Evolutionary conservation across 306 rosid genomes (phyloP).

Genomic region (Gastrolobium bilobum): DNA sequence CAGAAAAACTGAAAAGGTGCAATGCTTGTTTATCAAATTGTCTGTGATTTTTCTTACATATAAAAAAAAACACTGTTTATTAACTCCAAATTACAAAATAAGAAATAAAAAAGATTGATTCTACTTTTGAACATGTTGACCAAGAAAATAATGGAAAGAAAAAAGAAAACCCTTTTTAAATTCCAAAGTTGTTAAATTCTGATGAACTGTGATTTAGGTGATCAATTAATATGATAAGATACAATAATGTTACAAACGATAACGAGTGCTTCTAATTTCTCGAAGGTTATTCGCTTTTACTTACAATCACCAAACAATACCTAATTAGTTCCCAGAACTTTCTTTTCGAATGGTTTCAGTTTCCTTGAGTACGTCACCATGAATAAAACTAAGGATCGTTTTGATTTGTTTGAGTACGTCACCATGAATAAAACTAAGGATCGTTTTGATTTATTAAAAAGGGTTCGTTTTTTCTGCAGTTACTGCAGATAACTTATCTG

Average conservation of each 20-base stretch:
- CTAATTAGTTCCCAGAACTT: constrained; percentile 25
- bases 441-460: no score
- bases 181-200: background rate
- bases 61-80: no score
- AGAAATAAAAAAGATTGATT: background rate
- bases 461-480: no score
- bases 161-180: no score
- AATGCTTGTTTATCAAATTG: background rate
- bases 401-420: no score
- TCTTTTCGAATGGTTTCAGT: constrained; percentile 21
- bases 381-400: background rate
- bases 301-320: constrained; percentile 51
- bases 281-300: background rate
- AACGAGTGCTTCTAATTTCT: background rate
- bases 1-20: background rate
- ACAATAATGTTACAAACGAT: background rate
- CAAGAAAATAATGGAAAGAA: no score
- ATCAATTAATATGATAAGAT: background rate
- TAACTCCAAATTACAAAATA: background rate
- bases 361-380: constrained; percentile 11
- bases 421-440: no score
- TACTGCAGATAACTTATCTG: no score
- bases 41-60: no score
- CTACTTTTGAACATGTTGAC: background rate
- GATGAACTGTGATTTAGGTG: background rate